Evolutionary conservation across 805 yeast genomes (phyloP), one percentile per base, ranked within the genome.

Genomic region (Ogataea angusta): DNA sequence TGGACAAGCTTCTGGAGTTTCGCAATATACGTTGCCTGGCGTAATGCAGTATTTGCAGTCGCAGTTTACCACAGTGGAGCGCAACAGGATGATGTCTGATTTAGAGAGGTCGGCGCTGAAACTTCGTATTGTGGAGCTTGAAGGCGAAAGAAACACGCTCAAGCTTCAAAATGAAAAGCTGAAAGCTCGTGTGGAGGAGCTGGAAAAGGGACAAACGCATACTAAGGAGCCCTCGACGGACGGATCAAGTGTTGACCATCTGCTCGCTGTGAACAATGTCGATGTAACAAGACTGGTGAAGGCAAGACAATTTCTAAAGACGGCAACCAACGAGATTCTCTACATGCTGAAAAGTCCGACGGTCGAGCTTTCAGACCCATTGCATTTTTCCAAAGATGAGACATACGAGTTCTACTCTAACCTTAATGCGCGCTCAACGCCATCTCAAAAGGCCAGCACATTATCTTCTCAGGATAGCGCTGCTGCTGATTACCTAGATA

Each of bases 1-100:
- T 24, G 23, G 34, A 3, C 37, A 34, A 13, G 37, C 35, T 14
- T 33, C 36, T 24, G 42, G 38, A 31, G 36, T 12, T 24, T 24
- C 42, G 30, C 60, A 60, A 17, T 65, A 65, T 32, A 75, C 81
- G 3, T 63, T 76, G 12, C 82, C 82, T 0, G 82, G 82, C 0
- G 76, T 76, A 16, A 76, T 76, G 63, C 76, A 75, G 51, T 76
- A 76, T 51, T 59, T 76, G 43, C 78, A 79, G 30, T 67, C 75
- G n/a, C 82, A 76, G 47, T 76, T 76, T 57, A 75, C 82, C 17
- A 69, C 69, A 10, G 56, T 62, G 27, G 69, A 65, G 37, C 53
- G 58, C 26, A 63, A 63, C 55, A 68, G 75, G 49, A 74, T 76
- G 60, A 63, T 73, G 60, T 68, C 71, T 42, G 78, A 73, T 52